These are phyloP conservation scores for Fusarium pseudograminearum DNA, from an alignment of 2,329 filamentous ascomycete genomes.

Conservation along the genomic window DNA sequence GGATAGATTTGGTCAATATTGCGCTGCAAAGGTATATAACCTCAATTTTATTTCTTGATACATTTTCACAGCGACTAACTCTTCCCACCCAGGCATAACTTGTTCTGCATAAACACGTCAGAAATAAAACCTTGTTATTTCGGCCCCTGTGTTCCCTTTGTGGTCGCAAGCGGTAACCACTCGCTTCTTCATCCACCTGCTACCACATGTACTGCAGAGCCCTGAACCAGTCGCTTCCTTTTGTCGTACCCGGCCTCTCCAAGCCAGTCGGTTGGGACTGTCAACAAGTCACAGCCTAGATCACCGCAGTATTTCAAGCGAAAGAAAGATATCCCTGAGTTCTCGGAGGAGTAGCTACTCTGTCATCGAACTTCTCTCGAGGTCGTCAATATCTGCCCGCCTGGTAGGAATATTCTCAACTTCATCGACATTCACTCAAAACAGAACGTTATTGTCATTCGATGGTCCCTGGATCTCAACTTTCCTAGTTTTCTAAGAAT, in stretches of 20 bases:
- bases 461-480: neutral
- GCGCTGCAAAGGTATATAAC: neutral
- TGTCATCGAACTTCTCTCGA: neutral
- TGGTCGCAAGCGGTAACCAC: constrained; percentile 23
- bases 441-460: neutral
- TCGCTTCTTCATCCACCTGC: constrained; percentile 40
- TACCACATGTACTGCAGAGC: constrained; percentile 32
- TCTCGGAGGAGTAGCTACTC: neutral
- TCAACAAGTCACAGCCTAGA: constrained; percentile 10
- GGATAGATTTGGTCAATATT: neutral
- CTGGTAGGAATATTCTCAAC: neutral
- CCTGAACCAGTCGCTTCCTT: constrained; percentile 35
- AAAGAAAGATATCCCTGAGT: neutral
- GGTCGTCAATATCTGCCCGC: neutral
- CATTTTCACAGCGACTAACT: neutral
- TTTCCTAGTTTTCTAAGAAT: constrained; percentile 5
- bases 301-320: neutral
- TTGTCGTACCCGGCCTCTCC: constrained; percentile 29
- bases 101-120: neutral
- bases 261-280: constrained; percentile 26
- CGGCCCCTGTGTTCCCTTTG: constrained; percentile 23
- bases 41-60: neutral
- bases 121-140: neutral
- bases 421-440: neutral
- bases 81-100: neutral